Percentiles rank a stretch among this genome's conserved stretches.
These are phyloP conservation scores for Rhizopogon vesiculosus DNA, from an alignment of 768 basidiomycete species.

Conservation along the genomic window DNA sequence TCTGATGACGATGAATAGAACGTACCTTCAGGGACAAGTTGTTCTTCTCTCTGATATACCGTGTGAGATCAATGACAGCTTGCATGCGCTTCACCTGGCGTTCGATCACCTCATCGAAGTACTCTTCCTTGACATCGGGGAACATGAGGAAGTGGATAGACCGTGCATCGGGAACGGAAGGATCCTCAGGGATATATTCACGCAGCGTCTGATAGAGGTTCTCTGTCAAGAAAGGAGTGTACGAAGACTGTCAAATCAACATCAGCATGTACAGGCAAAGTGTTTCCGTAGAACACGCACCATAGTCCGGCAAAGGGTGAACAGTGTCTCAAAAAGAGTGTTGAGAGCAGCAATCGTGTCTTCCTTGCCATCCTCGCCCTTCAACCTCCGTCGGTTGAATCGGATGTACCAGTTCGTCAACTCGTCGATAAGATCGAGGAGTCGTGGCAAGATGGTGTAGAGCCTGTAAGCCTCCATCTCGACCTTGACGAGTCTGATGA, in stretches of 20 bases:
- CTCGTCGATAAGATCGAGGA: conserved; percentile 90
- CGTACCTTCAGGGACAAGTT: conserved; percentile 84
- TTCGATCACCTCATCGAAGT: conserved; percentile 91
- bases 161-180: conserved; percentile 69
- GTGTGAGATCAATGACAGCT: conserved; percentile 86
- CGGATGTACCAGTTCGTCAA: conserved; percentile 99
- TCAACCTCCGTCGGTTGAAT: conserved; percentile 92
- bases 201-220: conserved; percentile 91
- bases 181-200: conserved; percentile 77
- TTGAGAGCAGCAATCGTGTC: conserved; percentile 88
- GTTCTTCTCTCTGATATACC: conserved; percentile 83
- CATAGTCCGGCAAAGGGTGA: conserved; percentile 94
- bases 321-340: conserved; percentile 91
- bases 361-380: conserved; percentile 89
- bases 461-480: conserved; percentile 98
- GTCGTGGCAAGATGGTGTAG: conserved; percentile 95
- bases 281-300: conserved; percentile 37
- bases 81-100: conserved; percentile 94
- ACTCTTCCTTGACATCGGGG: conserved; percentile 90
- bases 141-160: conserved; percentile 95
- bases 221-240: conserved; percentile 97
- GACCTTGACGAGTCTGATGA: conserved; percentile 84
- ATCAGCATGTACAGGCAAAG: background rate
- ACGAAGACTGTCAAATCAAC: conserved; percentile 67
- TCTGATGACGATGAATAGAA: background rate